A percentile compares a stretch with the other conserved stretches of the same genome.
Evolutionary conservation across 2,329 filamentous ascomycete species (phyloP).

Genomic region (Fusarium graminum): DNA sequence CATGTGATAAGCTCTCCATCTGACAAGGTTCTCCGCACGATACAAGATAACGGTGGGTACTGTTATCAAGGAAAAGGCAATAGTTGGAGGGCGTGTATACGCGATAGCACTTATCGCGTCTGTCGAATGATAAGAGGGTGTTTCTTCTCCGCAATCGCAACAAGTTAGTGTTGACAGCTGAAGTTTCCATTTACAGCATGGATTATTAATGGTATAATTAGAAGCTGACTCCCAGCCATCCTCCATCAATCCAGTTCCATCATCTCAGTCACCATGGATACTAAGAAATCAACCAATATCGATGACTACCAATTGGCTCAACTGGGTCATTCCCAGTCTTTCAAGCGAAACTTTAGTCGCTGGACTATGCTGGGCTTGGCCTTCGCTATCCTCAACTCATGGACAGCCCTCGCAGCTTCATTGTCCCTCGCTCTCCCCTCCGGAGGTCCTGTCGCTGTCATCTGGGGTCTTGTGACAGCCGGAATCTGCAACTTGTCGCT

Average conservation of each 20-base stretch:
- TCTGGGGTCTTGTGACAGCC: conserved; percentile 68
- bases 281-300: conserved; percentile 25
- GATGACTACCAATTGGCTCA: conserved; percentile 41
- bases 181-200: too few species aligned
- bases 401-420: conserved; percentile 62
- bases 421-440: conserved; percentile 69
- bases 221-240: not conserved
- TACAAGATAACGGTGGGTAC: conserved; percentile 21
- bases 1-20: conserved; percentile 14
- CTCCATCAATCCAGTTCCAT: rapidly evolving
- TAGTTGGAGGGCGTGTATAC: not conserved
- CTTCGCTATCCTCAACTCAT: conserved; percentile 62
- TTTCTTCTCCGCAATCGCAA: conserved; percentile 10
- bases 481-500: conserved; percentile 58
- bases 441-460: conserved; percentile 71
- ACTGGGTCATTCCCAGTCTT: conserved; percentile 41
- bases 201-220: not conserved
- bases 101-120: not conserved
- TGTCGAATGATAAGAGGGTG: not conserved
- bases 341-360: conserved; percentile 38
- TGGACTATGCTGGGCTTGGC: conserved; percentile 59
- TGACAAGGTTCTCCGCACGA: conserved; percentile 1
- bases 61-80: not conserved
- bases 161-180: not conserved
- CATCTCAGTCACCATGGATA: conserved; percentile 1